Conservation (phyloP, 345 rosid genomes). For the Sonneratia caseolaris region DNA sequence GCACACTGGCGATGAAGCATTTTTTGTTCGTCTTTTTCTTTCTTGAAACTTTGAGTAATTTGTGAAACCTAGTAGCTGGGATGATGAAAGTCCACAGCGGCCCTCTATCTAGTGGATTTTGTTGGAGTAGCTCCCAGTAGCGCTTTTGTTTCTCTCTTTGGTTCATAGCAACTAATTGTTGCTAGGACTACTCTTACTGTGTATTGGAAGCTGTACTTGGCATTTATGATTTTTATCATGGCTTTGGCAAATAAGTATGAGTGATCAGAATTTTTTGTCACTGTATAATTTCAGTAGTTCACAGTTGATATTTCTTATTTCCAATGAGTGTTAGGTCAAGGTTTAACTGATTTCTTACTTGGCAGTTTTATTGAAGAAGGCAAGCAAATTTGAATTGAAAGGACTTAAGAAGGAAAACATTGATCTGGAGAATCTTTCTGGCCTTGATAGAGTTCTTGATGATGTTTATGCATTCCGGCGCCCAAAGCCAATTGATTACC, state of each 20-base stretch:
- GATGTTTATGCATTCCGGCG: constrained; percentile 19
- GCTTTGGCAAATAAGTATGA: background rate
- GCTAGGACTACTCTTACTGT: background rate
- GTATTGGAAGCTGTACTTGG: background rate
- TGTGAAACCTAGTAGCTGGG: background rate
- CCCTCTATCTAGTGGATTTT: background rate
- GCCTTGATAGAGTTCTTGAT: constrained; percentile 25
- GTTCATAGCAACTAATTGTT: no score
- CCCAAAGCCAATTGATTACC: constrained; percentile 29
- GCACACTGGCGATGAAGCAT: background rate
- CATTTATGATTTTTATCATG: background rate
- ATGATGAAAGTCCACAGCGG: background rate
- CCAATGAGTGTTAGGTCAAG: background rate
- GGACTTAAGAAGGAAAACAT: constrained; percentile 19
- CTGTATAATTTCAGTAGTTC: background rate
- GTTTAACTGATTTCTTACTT: background rate
- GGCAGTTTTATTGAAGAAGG: constrained; percentile 22
- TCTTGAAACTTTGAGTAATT: background rate
- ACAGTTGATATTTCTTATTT: background rate
- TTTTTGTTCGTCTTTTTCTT: background rate
- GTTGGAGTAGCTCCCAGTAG: background rate
- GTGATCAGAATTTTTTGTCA: background rate
- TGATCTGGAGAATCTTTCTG: constrained; percentile 11
- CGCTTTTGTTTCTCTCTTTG: no score
- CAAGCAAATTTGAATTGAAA: constrained; percentile 22